These are phyloP conservation scores for Aschersonia sp. DNA, from an alignment of 2,329 filamentous ascomycete genomes.

Conservation along the genomic window DNA sequence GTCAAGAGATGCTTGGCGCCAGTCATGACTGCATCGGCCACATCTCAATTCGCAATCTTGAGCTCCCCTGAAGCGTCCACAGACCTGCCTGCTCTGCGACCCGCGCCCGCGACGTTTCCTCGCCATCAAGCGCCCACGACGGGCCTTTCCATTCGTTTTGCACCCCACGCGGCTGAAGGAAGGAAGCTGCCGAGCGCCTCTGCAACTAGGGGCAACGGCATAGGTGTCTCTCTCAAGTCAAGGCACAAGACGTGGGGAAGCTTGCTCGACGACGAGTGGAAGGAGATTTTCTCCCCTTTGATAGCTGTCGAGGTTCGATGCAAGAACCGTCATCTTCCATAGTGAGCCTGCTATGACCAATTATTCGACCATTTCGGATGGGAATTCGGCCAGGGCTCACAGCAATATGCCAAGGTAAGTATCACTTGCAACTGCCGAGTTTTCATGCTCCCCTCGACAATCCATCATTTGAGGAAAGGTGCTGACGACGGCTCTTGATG, in stretches of 20 bases:
- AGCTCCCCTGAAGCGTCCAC: background rate
- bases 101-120: background rate
- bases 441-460: background rate
- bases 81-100: background rate
- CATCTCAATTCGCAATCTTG: background rate
- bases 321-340: background rate
- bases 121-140: background rate
- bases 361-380: slow-evolving; percentile 38
- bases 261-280: too few species aligned
- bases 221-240: too few species aligned
- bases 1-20: background rate
- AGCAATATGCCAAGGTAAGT: slow-evolving; percentile 35
- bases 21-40: background rate
- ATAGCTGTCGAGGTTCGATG: too few species aligned
- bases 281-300: too few species aligned
- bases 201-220: background rate
- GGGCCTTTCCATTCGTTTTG: background rate
- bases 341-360: slow-evolving; percentile 31
- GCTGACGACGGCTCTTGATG: background rate
- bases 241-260: too few species aligned
- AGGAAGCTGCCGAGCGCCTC: background rate
- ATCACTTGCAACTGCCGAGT: background rate
- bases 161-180: background rate
- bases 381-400: slow-evolving; percentile 21
- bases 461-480: background rate